phyloP scores from a whole-genome alignment of 2,329 filamentous ascomycete genomes.

The Monilinia fructigena region DNA sequence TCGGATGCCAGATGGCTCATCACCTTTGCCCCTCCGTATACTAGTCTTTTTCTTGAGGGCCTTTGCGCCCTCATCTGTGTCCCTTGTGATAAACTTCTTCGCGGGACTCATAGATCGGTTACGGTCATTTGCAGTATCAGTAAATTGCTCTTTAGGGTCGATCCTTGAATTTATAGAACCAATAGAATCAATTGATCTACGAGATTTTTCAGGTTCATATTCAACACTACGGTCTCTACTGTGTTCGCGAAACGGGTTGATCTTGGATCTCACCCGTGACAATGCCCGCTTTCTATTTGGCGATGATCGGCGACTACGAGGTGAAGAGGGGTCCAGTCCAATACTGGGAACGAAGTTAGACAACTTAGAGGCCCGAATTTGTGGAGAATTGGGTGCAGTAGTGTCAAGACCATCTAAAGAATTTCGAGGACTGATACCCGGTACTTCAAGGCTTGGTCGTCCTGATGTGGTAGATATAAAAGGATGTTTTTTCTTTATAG shows the following conservation, averaged over 20 bases:
- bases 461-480: slow-evolving; percentile 31
- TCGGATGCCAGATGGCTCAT: slow-evolving; percentile 58
- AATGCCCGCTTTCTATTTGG: slow-evolving; percentile 58
- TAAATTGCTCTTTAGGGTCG: slow-evolving; percentile 32
- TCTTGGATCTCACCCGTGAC: slow-evolving; percentile 44
- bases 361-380: slow-evolving; percentile 29
- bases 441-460: slow-evolving; percentile 50
- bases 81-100: slow-evolving; percentile 42
- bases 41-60: slow-evolving; percentile 51
- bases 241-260: slow-evolving; percentile 40
- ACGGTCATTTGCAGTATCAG: slow-evolving; percentile 27
- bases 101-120: slow-evolving; percentile 43
- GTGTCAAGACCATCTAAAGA: slow-evolving; percentile 47
- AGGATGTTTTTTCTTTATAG: slow-evolving; percentile 28
- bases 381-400: slow-evolving; percentile 43
- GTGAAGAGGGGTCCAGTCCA: slow-evolving; percentile 61
- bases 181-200: slow-evolving; percentile 20
- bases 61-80: slow-evolving; percentile 50
- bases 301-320: slow-evolving; percentile 61
- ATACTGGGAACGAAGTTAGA: slow-evolving; percentile 52
- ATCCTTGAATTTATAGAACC: slow-evolving; percentile 19
- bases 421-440: slow-evolving; percentile 41
- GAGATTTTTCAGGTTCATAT: slow-evolving; percentile 33
- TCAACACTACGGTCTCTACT: slow-evolving; percentile 52
- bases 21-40: slow-evolving; percentile 45